Base-by-base conservation (phyloP, 768 basidiomycete genomes). In the Leccinum olivaceopallidum region DNA sequence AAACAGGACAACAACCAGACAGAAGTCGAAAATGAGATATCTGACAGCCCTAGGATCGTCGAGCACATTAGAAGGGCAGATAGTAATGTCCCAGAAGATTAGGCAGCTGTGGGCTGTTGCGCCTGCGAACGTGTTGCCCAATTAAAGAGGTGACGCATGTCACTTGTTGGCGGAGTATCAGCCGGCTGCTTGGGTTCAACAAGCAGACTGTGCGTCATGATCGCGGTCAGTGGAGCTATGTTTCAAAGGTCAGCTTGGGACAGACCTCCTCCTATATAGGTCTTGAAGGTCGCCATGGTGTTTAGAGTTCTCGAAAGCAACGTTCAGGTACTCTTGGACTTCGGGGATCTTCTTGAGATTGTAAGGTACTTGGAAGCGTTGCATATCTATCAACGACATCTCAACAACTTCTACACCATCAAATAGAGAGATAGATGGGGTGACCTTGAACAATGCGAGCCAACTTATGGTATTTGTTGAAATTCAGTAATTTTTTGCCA, bases 401-500 rank as follows among this genome's bases (percentile, higher is more conserved):
- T 47, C 52, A 61, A 55, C 42, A 53, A 49, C 36, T 34, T 34
- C 13, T 53, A 50, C 20, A 52, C 44, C 22, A 6, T 24, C 32
- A n/a, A 56, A 32, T 3, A 42, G 30, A 44, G 58, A 28, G 10
- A 9, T 7, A 30, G n/a, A 44, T 36, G 1, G 1, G 55, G 75
- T 68, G 65, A 85, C 91, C 91, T 79, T 91, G 87, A 49, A 94
- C 83, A 65, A 96, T 94, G 68, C 87, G 81, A 36, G 89, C 89
- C 60, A 95, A 81, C 71, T 93, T 96, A 69, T 91, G 90, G 68
- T 97, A 98, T 74, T 97, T 96, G 75, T 95, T 96, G 70, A 97
- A 95, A 75, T 99, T 99, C 71, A 98, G 81, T 42, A 99, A 77
- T 67, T 87, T 90, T 75, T 92, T 88, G 60, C 83, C 83, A 1